These are phyloP conservation scores for Tilletia horrida DNA, from an alignment of 1,284 basidiomycete species.

Conservation along the genomic window DNA sequence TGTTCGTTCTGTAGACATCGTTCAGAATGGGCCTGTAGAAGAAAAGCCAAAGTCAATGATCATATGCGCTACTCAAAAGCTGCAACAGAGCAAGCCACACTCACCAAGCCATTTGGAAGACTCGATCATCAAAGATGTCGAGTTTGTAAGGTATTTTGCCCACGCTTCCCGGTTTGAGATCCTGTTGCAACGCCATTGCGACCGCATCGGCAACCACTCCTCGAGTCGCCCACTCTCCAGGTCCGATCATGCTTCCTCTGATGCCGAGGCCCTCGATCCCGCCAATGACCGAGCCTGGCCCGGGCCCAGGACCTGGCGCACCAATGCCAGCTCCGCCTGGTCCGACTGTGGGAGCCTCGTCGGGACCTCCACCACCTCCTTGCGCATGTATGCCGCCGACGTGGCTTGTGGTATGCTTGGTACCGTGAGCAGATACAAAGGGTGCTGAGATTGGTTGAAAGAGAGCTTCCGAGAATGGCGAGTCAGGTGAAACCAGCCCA, in stretches of 20 bases:
- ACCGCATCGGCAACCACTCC: neutral
- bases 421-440: too few species aligned
- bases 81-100: conserved; percentile 24
- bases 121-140: conserved; percentile 56
- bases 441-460: neutral
- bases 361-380: neutral
- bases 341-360: too few species aligned
- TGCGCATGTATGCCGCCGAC: too few species aligned
- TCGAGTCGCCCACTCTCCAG: neutral
- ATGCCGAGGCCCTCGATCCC: neutral
- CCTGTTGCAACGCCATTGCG: conserved; percentile 7
- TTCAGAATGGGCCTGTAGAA: conserved; percentile 82
- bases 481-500: neutral
- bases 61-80: neutral
- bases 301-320: neutral
- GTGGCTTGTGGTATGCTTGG: too few species aligned
- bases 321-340: too few species aligned
- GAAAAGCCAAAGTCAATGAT: neutral
- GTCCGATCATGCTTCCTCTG: neutral
- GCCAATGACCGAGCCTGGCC: neutral
- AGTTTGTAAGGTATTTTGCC: conserved; percentile 15
- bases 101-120: conserved; percentile 60
- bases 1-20: conserved; percentile 86
- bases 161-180: neutral
- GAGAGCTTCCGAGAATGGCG: neutral